Evolutionary conservation across 2,329 filamentous ascomycete species (phyloP), one percentile per base, ranked within the genome.

Genomic region (Trichocomaceae sp.): DNA sequence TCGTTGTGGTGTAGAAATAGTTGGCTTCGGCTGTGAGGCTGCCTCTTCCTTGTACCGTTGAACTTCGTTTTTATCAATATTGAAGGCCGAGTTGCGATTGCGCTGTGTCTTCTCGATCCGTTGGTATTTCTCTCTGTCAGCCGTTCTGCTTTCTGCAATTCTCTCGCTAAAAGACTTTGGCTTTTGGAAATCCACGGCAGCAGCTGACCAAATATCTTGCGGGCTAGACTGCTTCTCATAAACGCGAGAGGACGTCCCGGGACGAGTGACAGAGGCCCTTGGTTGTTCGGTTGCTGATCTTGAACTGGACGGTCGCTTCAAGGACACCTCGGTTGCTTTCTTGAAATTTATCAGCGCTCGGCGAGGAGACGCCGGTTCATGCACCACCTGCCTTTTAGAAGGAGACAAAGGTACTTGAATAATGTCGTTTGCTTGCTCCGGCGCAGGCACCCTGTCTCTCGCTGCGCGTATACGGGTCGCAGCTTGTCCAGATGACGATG

Each of bases 281-380:
- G 60, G 60, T 59, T 69, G 62, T 48, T 71, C 66, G 60, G 64
- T 53, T 57, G 60, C 56, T 6, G 59, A 48, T 47, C 58, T 64
- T 29, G 65, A 63, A 47, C 60, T 66, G 20, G 69, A 70, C 2
- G 88, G 83, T 60, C 89, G 80, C 69, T 88, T 93, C 26, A 97
- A 74, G 2, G 91, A 96, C 31, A 97, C 79, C 63, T 96, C 90
- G 56, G 83, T 83, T 1, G 86, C 90, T 62, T 79, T 86, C 71
- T 96, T 91, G 58, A 97, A 95, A 5, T 93, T 92, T 15, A 97
- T 71, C 17, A 90, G 72, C 13, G 93, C 82, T 57, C 91, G 80
- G 52, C 86, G 86, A 1, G 93, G 92, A 1, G 91, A 96, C 23
- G 79, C 83, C 35, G 83, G 84, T 13, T 81, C 75, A 15, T 75